Base-by-base conservation (phyloP, 306 rosid genomes). In the Ochetophila trinervis region DNA sequence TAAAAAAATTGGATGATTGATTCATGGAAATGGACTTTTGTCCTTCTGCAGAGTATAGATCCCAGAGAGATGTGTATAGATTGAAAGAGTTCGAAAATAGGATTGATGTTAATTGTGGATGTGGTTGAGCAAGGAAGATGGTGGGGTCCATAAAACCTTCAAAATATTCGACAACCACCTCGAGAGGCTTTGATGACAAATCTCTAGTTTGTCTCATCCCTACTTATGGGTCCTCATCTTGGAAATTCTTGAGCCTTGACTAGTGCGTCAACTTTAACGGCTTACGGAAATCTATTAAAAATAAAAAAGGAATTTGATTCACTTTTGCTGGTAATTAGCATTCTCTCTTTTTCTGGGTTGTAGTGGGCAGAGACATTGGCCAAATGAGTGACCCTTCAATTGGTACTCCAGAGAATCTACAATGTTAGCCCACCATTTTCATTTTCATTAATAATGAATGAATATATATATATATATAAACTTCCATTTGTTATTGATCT, bases 91-190 rank as follows among this genome's bases (percentile, higher is more conserved):
- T 50, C 65, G 57, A 71, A 58, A 78, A 62, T 53, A 69, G 62
- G 81, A 65, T 72, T 73, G 79, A 65, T 73, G 63, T 42, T 17
- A 74, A 66, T 13, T 65, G 74, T 73, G 82, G 82, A 81, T 58
- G 63, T 73, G 60, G 74, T 80, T 77, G 13, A 49, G 15, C 37
- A 30, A 60, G 44, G 64, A 61, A 71, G 49, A 17, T 11, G 63
- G 76, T 67, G 80, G 80, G 84, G 79, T 63, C 50, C 75, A 36
- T 37, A 1, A 4, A 34, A 37, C 17, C 37, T 30, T 51, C 54
- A 62, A 22, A 59, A 53, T 48, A 45, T 7, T n/a, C 27, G 19
- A 48, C 20, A 32, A 21, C 63, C 63, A 71, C 66, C 74, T 32
- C 75, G 44, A 58, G 51, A 44, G 5, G 45, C 65, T 32, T 3